Evolutionary conservation across 257 asterid genomes (phyloP), one percentile per base, ranked within the genome.

Genomic region (Paraleonurus japonicus): DNA sequence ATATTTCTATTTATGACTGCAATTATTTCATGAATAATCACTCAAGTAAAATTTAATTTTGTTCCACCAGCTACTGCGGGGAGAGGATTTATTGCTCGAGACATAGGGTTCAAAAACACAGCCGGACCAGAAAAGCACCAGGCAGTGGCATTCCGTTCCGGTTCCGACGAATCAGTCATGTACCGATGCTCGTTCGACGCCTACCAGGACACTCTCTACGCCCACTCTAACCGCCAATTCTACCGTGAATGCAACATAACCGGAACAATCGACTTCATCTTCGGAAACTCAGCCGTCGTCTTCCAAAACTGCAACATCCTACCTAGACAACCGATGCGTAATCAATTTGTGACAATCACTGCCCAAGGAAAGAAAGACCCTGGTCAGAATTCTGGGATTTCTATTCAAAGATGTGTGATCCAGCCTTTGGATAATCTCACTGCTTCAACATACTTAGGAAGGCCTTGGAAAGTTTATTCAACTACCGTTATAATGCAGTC

Each of bases 191-290:
- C 82, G 0, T 89, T 92, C 53, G 82, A 88, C 1, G 96, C 78
- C 0, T 89, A 70, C 64, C 96, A 92, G 15, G 98, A 92, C 86
- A 92, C 95, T 0, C 95, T 92, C 35, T 92, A 92, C 51, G 69
- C 96, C 0, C 94, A 92, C 81, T 86, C 94, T 23, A 86, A 86
- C 39, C 89, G 98, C 0, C 98, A 92, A 17, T 89, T 92, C 79
- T 92, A 89, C 55, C 84, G 96, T 0, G 86, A 89, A 0, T 92
- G 96, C 59, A 76, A 86, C 67, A 61, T 92, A 61, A 86, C 85
- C 0, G 98, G 98, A 12, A 89, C 98, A 1, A 22, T 92, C 24
- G 96, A 92, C 75, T 89, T 92, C 85, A 88, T 92, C 9, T 92
- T 92, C 59, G 98, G 98, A 1, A 84, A 88, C 65, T 78, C 90